Base-by-base conservation (phyloP, 1,284 basidiomycete genomes). In the Fistulinella cinereoalba region DNA sequence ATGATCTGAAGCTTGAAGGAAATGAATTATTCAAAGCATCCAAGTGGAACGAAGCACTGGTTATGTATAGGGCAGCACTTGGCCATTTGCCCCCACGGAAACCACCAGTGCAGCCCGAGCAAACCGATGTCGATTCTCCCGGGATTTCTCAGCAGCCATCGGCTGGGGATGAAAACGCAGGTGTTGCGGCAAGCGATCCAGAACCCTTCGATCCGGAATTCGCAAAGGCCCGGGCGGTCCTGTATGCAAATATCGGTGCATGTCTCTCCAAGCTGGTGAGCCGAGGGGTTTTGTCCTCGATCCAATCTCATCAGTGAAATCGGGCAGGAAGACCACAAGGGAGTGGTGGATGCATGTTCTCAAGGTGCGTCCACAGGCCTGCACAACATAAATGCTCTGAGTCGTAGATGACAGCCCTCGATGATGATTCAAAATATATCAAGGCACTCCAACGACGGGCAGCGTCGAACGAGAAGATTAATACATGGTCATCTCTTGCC, bases 361-460 rank as follows among this genome's bases (percentile, higher is more conserved):
- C 71, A 86, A 75, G 86, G 90, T 83, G 45, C 58, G 50, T 54
- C 27, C 16, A 34, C 34, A 16, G 41, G 22, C 10, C 34, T 24
- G 28, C 11, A 13, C 18, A n/a, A 11, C 22, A n/a, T 43, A 22
- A 15, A 42, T n/a, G 15, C 16, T 19, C 47, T 46, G 31, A 58
- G 27, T 40, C 37, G 18, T 19, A 46, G 41, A 32, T 43, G 47
- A 23, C 55, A 96, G 95, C 96, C 7, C 75, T 99, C 12, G 67
- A 75, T 18, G 90, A 97, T 59, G 88, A 96, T 56, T 87, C 91
- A 4, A 64, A 70, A 12, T 97, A 98, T 62, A 65, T 87, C 53
- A 98, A 97, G 67, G 94, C 88, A 0, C 71, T 97, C 2, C 90
- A 94, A 60, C 76, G 96, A 53, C 83, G 96, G 15, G 93, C 93